Evolutionary conservation across 2,329 filamentous ascomycete species (phyloP).

Genomic region (Penicillium decumbens): DNA sequence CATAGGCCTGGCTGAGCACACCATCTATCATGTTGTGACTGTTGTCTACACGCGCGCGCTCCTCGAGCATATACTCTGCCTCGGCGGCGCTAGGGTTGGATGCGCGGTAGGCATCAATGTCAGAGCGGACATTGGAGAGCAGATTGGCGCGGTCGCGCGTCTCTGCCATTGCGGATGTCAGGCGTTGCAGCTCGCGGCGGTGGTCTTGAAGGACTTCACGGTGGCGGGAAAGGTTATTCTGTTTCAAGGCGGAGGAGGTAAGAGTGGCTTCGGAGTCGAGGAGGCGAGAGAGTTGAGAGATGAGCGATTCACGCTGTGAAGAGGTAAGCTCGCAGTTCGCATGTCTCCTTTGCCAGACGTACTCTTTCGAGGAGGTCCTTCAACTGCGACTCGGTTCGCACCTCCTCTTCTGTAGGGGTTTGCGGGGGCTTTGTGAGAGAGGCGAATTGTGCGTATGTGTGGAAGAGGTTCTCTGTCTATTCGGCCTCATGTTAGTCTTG

Average conservation of each 20-base stretch:
- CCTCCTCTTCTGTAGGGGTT: constrained; percentile 81
- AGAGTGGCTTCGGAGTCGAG: constrained; percentile 88
- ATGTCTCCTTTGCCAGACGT: constrained; percentile 2
- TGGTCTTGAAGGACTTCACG: constrained; percentile 86
- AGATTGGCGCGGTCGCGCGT: constrained; percentile 85
- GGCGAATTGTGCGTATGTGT: constrained; percentile 83
- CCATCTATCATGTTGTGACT: constrained; percentile 85
- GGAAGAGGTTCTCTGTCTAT: constrained; percentile 70
- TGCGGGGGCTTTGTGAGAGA: constrained; percentile 71
- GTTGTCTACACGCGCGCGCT: constrained; percentile 78
- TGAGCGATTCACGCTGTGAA: constrained; percentile 69
- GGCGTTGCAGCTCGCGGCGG: constrained; percentile 70
- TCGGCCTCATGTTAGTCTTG: constrained; percentile 13
- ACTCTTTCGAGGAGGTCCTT: constrained; percentile 68
- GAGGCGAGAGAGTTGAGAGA: constrained; percentile 77
- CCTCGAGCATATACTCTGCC: constrained; percentile 95
- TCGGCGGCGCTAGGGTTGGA: constrained; percentile 77
- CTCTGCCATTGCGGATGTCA: constrained; percentile 68
- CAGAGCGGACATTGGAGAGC: constrained; percentile 80
- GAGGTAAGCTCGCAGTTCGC: constrained; percentile 7
- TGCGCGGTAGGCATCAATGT: constrained; percentile 83
- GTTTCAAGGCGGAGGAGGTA: constrained; percentile 88
- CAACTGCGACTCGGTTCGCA: constrained; percentile 71
- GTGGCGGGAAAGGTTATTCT: constrained; percentile 88
- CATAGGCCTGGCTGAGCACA: constrained; percentile 91